Conservation (phyloP, 108 stramenopile species). For the Fistulifera solaris region DNA sequence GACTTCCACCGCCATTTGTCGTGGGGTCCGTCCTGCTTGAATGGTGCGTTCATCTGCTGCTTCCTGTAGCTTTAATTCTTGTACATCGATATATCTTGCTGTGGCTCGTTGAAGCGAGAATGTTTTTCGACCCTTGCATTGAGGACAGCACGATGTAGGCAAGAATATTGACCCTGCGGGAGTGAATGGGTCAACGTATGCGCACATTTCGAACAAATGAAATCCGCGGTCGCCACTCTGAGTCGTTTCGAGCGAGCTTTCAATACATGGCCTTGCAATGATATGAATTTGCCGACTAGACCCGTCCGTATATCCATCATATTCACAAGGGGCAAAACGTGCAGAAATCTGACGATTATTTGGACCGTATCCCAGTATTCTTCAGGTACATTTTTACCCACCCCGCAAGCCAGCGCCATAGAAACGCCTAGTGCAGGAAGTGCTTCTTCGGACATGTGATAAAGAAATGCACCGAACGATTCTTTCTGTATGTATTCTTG, state of each 20-base stretch:
- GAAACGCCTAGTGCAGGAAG: slow-evolving; percentile 25
- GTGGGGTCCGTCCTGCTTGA: slow-evolving; percentile 73
- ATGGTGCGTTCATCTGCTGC: slow-evolving; percentile 66
- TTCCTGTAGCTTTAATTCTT: slow-evolving; percentile 91
- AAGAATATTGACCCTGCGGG: slow-evolving; percentile 52
- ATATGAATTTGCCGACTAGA: slow-evolving; percentile 53
- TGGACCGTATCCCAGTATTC: slow-evolving; percentile 30
- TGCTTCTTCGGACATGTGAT: slow-evolving; percentile 35
- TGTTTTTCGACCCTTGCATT: slow-evolving; percentile 41
- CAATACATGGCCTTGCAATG: slow-evolving; percentile 86
- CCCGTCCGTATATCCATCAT: slow-evolving; percentile 56
- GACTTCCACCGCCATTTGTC: slow-evolving; percentile 85
- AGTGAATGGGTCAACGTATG: slow-evolving; percentile 48
- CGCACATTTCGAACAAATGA: slow-evolving; percentile 85
- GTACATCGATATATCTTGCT: slow-evolving; percentile 85
- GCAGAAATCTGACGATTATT: slow-evolving; percentile 24
- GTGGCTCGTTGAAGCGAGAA: slow-evolving; percentile 67
- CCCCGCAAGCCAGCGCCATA: slow-evolving; percentile 24
- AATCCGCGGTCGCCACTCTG: slow-evolving; percentile 74
- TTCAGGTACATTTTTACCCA: slow-evolving; percentile 1
- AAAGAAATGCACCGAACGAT: slow-evolving; percentile 38
- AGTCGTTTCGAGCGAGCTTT: slow-evolving; percentile 86
- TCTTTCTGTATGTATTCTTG: slow-evolving; percentile 11
- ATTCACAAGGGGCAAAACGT: slow-evolving; percentile 27
- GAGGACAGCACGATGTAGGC: slow-evolving; percentile 61